A percentile compares a stretch with the other conserved stretches of the same genome.
Evolutionary conservation across 2,329 filamentous ascomycete genomes (phyloP).

Genomic region (Botrytis tulipae): DNA sequence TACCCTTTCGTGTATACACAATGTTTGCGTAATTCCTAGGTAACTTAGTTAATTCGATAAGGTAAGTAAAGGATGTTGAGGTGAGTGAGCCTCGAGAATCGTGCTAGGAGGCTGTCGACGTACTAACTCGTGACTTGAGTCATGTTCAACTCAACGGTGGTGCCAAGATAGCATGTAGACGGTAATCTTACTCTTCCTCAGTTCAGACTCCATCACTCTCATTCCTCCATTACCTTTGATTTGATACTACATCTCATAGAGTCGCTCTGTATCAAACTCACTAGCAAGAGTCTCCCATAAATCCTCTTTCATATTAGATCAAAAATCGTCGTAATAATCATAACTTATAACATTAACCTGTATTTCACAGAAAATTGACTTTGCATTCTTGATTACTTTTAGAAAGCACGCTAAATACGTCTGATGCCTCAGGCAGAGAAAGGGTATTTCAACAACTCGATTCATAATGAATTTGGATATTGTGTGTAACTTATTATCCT

Average conservation of each 20-base stretch:
- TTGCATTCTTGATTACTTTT: background rate
- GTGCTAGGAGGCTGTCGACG: background rate
- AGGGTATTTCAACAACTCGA: background rate
- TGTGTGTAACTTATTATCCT: background rate
- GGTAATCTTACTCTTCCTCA: background rate
- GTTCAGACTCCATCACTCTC: background rate
- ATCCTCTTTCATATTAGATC: background rate
- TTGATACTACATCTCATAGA: background rate
- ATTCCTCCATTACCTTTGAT: background rate
- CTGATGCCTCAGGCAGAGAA: background rate
- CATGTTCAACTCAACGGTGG: background rate
- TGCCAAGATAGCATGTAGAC: background rate
- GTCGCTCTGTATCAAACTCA: background rate
- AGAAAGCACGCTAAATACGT: background rate
- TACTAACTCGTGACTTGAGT: background rate
- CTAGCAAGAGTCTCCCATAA: background rate
- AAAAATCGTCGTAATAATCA: background rate
- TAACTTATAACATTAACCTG: no score
- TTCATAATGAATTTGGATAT: background rate
- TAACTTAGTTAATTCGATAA: background rate
- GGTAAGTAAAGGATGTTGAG: background rate
- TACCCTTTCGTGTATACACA: background rate
- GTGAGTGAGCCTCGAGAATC: background rate
- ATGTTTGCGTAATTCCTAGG: background rate
- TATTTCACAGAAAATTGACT: no score